A percentile compares a stretch with the other conserved stretches of the same genome.
phyloP scores from a whole-genome alignment of 257 asterid species.

The Linaria vulgaris region DNA sequence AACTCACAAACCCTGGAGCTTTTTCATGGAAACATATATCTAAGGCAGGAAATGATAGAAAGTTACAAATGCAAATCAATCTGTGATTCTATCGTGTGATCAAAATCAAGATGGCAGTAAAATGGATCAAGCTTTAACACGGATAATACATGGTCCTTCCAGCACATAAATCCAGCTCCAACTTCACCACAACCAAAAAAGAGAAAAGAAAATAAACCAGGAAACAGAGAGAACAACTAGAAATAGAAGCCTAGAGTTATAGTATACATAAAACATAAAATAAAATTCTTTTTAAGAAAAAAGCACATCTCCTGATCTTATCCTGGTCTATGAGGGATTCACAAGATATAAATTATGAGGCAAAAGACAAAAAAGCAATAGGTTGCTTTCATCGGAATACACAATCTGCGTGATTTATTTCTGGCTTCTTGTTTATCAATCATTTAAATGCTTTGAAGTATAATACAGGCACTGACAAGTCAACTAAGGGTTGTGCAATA shows the following conservation, averaged over 20 bases:
- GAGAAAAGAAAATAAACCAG: no score
- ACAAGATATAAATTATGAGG: not conserved
- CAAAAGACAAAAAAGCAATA: not conserved
- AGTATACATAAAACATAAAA: not conserved
- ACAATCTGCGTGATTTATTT: not conserved
- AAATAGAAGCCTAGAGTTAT: no score
- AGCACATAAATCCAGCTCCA: no score
- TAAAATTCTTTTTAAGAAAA: no score
- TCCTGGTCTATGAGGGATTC: not conserved
- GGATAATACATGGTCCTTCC: no score
- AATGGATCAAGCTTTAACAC: no score
- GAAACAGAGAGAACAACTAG: no score
- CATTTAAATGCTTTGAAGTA: not conserved
- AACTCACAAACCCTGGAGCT: not conserved
- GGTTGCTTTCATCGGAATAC: not conserved
- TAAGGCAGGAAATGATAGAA: not conserved
- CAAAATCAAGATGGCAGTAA: not conserved
- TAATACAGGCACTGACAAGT: not conserved
- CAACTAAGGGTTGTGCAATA: not conserved
- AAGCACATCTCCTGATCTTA: not conserved
- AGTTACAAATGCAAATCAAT: not conserved
- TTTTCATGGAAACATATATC: not conserved
- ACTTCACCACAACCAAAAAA: no score
- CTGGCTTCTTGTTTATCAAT: not conserved
- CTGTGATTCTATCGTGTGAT: not conserved